A percentile compares a stretch with the other conserved stretches of the same genome.
phyloP scores from a whole-genome alignment of 768 basidiomycete species.

The Boletus rubroflammeus region DNA sequence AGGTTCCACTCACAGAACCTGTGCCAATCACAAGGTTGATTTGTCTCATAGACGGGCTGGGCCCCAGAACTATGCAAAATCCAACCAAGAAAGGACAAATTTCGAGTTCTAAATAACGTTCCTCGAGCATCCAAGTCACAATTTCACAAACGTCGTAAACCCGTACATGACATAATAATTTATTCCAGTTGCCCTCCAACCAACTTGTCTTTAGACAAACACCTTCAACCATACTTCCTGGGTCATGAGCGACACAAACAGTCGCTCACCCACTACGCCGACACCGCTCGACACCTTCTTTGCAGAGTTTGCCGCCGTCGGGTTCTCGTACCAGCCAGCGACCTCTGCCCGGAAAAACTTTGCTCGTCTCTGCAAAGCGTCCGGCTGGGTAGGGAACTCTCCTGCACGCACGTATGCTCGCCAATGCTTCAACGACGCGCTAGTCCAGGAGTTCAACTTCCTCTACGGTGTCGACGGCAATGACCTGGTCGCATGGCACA shows the following conservation, averaged over 20 bases:
- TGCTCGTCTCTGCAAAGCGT: conserved; percentile 4
- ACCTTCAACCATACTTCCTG: too few relatives aligned
- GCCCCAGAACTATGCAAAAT: too few relatives aligned
- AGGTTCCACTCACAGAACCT: too few relatives aligned
- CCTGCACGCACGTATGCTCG: neutral
- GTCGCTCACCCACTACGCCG: neutral
- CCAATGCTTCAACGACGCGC: conserved; percentile 17
- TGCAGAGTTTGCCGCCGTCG: conserved; percentile 1
- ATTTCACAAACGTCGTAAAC: neutral
- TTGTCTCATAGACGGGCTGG: too few relatives aligned
- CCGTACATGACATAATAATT: neutral
- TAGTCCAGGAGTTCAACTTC: conserved; percentile 25
- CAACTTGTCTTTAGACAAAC: too few relatives aligned
- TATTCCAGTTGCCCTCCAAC: too few relatives aligned
- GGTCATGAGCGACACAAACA: neutral
- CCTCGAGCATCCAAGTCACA: neutral
- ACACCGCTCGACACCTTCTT: conserved; percentile 16
- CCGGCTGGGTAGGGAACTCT: conserved; percentile 1
- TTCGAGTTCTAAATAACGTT: neutral
- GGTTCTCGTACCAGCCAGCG: conserved; percentile 11
- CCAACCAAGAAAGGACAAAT: neutral
- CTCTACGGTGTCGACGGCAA: conserved; percentile 18
- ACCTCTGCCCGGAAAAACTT: conserved; percentile 16
- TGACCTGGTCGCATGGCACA: conserved; percentile 17
- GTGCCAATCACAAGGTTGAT: neutral